These are phyloP conservation scores for Trametes pubescens DNA, from an alignment of 1,284 basidiomycete genomes.

Conservation along the genomic window DNA sequence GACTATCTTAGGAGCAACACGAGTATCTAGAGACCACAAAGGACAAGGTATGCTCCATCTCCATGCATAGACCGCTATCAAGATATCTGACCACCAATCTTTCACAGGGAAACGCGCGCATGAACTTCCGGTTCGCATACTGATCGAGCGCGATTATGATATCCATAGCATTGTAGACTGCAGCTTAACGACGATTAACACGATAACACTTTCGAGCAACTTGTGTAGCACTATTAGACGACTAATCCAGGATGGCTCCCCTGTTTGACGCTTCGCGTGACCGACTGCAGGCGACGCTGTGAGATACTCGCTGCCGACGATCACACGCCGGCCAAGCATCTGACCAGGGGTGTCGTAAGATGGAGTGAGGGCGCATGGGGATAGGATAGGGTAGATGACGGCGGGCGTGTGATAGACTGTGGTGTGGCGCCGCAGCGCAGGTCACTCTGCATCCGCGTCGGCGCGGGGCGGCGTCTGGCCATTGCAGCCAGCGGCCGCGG, in stretches of 20 bases:
- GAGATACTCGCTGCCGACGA: background rate
- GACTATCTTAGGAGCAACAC: conserved; percentile 53
- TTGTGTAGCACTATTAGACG: conserved; percentile 18
- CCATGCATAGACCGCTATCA: background rate
- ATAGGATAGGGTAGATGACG: background rate
- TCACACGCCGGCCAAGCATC: background rate
- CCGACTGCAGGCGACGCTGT: background rate
- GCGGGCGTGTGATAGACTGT: background rate
- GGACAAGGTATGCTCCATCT: conserved; percentile 45
- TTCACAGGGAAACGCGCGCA: conserved; percentile 54
- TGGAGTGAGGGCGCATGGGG: background rate
- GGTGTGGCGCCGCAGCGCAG: background rate
- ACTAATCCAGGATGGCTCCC: background rate
- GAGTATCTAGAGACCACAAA: conserved; percentile 65
- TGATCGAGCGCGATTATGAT: conserved; percentile 36
- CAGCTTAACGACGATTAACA: conserved; percentile 1
- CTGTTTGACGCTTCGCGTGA: background rate
- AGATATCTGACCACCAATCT: background rate
- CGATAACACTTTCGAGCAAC: conserved; percentile 6
- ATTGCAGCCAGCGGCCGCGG: background rate
- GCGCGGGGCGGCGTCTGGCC: no score
- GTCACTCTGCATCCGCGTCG: no score
- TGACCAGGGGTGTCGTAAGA: conserved; percentile 6
- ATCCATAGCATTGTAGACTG: background rate
- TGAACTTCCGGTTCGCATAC: conserved; percentile 69